Evolutionary conservation across 1,284 basidiomycete genomes (phyloP).

Genomic region (Vanrija sp.): DNA sequence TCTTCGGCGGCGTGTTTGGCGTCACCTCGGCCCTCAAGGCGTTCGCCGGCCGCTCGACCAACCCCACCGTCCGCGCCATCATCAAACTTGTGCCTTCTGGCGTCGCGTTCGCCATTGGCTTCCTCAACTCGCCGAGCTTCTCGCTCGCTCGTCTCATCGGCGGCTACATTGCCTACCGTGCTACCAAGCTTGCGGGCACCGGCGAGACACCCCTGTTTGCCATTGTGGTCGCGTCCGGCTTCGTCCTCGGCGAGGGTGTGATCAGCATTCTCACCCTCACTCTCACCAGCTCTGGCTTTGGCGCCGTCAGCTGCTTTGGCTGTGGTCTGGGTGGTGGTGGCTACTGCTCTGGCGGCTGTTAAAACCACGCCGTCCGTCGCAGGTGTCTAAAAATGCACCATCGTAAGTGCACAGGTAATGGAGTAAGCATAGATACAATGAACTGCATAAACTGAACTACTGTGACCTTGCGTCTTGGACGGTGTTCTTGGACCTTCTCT

Average conservation of each 20-base stretch:
- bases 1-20: constrained; percentile 68
- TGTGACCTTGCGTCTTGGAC: too few relatives aligned
- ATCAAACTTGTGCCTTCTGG: constrained; percentile 78
- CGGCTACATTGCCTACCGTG: constrained; percentile 72
- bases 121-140: constrained; percentile 93
- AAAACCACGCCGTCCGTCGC: too few relatives aligned
- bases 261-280: constrained; percentile 75
- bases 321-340: constrained; percentile 64
- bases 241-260: constrained; percentile 88
- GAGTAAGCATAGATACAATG: too few relatives aligned
- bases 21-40: constrained; percentile 39
- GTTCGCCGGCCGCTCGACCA: not conserved
- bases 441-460: too few relatives aligned
- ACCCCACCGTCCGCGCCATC: constrained; percentile 48
- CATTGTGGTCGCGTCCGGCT: constrained; percentile 87
- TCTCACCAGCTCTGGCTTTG: constrained; percentile 68
- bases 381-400: not conserved
- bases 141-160: constrained; percentile 87
- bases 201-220: constrained; percentile 62
- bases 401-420: too few relatives aligned
- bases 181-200: constrained; percentile 49
- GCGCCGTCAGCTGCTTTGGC: constrained; percentile 72
- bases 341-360: constrained; percentile 46
- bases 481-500: too few relatives aligned
- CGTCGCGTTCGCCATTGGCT: constrained; percentile 72